These are phyloP conservation scores for Botryosphaeria dothidea DNA, from an alignment of 2,329 filamentous ascomycete genomes.

Conservation along the genomic window DNA sequence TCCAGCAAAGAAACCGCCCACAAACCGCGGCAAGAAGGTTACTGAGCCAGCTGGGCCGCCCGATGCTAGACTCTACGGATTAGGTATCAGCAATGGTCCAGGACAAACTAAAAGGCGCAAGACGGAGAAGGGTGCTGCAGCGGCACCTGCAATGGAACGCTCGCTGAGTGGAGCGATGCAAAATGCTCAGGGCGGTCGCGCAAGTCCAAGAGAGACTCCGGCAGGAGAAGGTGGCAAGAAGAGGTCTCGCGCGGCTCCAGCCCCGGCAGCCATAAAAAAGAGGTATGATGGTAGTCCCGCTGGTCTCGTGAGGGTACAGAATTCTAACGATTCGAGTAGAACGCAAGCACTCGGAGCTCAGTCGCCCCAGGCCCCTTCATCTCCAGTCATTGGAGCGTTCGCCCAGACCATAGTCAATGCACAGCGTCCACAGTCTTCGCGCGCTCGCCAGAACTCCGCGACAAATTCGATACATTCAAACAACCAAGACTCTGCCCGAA, in stretches of 20 bases:
- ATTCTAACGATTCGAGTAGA: constrained; percentile 30
- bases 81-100: constrained; percentile 64
- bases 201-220: constrained; percentile 70
- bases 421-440: constrained; percentile 66
- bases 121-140: constrained; percentile 63
- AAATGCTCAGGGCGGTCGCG: constrained; percentile 42
- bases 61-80: constrained; percentile 52
- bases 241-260: constrained; percentile 66
- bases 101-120: constrained; percentile 73
- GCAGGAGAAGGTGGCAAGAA: constrained; percentile 67
- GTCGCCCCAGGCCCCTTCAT: constrained; percentile 73
- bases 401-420: constrained; percentile 56
- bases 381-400: constrained; percentile 70
- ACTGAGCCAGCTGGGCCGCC: constrained; percentile 50
- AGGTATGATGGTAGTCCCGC: constrained; percentile 56
- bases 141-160: constrained; percentile 61
- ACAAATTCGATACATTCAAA: constrained; percentile 47
- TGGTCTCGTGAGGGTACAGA: background rate
- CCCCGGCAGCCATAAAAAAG: constrained; percentile 75
- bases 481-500: constrained; percentile 46
- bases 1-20: constrained; percentile 61
- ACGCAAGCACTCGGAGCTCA: constrained; percentile 55
- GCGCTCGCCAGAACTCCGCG: constrained; percentile 72
- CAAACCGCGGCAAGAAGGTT: constrained; percentile 64
- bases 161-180: constrained; percentile 63